Evolutionary conservation across 441 rosid species (phyloP).

Genomic region (Pelargonium exstipulatum): DNA sequence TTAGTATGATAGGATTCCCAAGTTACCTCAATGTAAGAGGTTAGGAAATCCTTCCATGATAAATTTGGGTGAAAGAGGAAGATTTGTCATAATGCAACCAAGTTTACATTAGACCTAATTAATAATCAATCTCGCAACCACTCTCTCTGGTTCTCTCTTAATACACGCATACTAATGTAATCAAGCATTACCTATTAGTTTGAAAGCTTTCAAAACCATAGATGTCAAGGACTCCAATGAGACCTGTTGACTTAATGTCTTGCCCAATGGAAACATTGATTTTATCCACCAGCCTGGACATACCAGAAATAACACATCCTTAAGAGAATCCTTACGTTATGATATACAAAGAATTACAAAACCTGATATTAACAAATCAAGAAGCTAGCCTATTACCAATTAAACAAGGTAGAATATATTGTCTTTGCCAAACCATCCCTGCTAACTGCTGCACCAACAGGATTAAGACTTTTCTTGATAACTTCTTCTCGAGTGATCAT

Average conservation of each 20-base stretch:
- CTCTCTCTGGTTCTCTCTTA: too few relatives aligned
- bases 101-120: too few relatives aligned
- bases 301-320: conserved; percentile 10
- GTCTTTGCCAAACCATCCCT: conserved; percentile 89
- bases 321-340: too few relatives aligned
- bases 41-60: too few relatives aligned
- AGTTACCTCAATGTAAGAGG: too few relatives aligned
- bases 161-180: too few relatives aligned
- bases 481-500: conserved; percentile 93
- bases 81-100: too few relatives aligned
- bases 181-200: conserved; percentile 54
- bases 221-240: conserved; percentile 80
- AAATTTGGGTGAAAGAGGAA: too few relatives aligned
- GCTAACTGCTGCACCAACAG: conserved; percentile 61
- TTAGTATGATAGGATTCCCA: too few relatives aligned
- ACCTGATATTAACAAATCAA: too few relatives aligned
- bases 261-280: conserved; percentile 76
- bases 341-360: too few relatives aligned
- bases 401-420: conserved; percentile 67
- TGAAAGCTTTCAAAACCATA: conserved; percentile 97
- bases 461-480: conserved; percentile 78
- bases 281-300: conserved; percentile 66
- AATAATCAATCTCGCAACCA: too few relatives aligned
- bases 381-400: conserved; percentile 42
- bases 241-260: conserved; percentile 57